Base-by-base conservation (phyloP, 2,329 filamentous ascomycete genomes). In the Xylaria sp. region DNA sequence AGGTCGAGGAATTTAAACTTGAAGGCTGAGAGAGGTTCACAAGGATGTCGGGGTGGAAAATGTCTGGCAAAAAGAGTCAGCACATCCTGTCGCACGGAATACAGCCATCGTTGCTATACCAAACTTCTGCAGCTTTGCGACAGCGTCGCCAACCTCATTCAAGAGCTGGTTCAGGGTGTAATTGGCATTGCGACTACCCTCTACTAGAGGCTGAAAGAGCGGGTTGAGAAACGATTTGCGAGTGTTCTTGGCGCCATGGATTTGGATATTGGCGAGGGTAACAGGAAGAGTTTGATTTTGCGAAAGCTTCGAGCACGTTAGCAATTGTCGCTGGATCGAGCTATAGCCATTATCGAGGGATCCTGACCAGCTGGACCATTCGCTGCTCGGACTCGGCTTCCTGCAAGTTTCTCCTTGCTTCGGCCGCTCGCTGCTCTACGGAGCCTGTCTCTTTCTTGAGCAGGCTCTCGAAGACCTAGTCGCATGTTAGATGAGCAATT, bases 221-320 rank as follows among this genome's bases (percentile, higher is more conserved):
- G 86, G 85, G 72, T 95, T 84, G 57, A 99, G 85, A 74, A 99
- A 97, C 64, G 83, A 81, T 68, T 84, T 83, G 64, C 94, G 85
- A n/a, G 93, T 96, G 71, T 94, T 87, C 62, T 83, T 82, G 50
- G 91, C 91, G 71, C 92, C 90, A 63, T 95, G 84, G 62, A 99
- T 81, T 68, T 89, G 86, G 71, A 99, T 84, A 50, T 91, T 90
- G 68, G 90, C 90, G 72, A 99, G 88, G 11, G 91, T 91, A 68
- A 94, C 90, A 47, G 94, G 93, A 59, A 94, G 84, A 49, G 90
- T 90, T 66, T 89, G 88, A 74, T 97, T 96, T 75, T 89, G 84
- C 66, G 86, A 83, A 70, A 95, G 83, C 89, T 92, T 64, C 23
- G 23, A 4, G 54, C 46, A 19, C 44, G 50, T 62, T 39, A 63